A percentile compares a stretch with the other conserved stretches of the same genome.
Conservation (phyloP, 2,329 filamentous ascomycete species). For the Ophiosphaerella korrae region DNA sequence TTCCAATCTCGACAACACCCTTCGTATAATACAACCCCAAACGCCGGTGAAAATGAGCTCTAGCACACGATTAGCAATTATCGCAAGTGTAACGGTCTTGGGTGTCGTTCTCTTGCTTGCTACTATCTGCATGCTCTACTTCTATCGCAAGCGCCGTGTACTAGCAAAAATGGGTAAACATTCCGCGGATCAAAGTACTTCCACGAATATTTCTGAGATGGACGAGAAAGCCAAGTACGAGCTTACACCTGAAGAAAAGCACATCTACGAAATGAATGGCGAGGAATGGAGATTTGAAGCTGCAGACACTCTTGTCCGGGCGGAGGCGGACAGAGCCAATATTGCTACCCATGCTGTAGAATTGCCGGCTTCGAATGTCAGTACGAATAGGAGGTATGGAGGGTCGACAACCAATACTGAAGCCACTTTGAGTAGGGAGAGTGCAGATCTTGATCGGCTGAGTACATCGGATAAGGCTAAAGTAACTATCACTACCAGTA, state of each 20-base stretch:
- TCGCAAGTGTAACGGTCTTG: constrained; percentile 5
- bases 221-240: constrained; percentile 14
- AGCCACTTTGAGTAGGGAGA: constrained; percentile 2
- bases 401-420: constrained; percentile 5
- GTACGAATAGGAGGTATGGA: constrained; percentile 8
- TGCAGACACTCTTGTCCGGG: constrained; percentile 6
- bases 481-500: no score
- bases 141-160: constrained; percentile 1
- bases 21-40: not conserved
- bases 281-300: constrained; percentile 12
- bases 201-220: not conserved
- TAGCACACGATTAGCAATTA: constrained; percentile 9
- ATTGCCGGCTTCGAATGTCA: constrained; percentile 15
- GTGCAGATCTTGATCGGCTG: not conserved
- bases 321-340: constrained; percentile 15
- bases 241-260: constrained; percentile 13
- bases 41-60: not conserved
- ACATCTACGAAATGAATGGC: constrained; percentile 13
- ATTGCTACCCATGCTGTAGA: constrained; percentile 9
- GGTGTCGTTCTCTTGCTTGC: constrained; percentile 3
- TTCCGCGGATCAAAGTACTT: not conserved
- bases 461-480: not conserved
- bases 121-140: constrained; percentile 1
- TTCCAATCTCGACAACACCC: constrained; percentile 9
- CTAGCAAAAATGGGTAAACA: not conserved